phyloP scores from a whole-genome alignment of 1,139 yeast species.

The Candida sp. region DNA sequence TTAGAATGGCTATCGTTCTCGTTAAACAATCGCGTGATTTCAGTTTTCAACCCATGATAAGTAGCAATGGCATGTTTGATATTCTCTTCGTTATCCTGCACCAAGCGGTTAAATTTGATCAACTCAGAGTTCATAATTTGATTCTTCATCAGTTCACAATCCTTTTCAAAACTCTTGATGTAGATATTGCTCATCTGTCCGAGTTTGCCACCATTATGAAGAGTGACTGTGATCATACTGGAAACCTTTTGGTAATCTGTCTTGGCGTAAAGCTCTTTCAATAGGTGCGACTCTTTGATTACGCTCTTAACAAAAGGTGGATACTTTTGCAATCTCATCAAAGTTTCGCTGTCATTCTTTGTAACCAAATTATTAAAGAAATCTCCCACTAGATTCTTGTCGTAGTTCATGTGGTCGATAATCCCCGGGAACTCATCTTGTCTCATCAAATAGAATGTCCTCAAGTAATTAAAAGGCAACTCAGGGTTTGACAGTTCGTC shows the following conservation, averaged over 20 bases:
- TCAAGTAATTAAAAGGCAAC: constrained; percentile 38
- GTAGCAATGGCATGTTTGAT: constrained; percentile 50
- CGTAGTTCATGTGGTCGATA: constrained; percentile 19
- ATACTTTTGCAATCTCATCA: constrained; percentile 29
- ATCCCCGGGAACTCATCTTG: constrained; percentile 27
- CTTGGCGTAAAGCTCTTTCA: constrained; percentile 24
- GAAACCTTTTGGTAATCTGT: constrained; percentile 28
- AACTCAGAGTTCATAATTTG: constrained; percentile 54
- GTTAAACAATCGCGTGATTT: constrained; percentile 40
- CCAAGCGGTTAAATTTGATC: constrained; percentile 49
- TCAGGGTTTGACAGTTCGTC: constrained; percentile 23
- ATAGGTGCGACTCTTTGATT: constrained; percentile 24
- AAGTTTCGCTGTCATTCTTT: constrained; percentile 44
- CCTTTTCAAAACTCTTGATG: constrained; percentile 44
- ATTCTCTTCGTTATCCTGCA: constrained; percentile 70
- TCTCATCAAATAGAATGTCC: constrained; percentile 40
- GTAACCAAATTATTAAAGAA: constrained; percentile 34
- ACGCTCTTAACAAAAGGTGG: constrained; percentile 35
- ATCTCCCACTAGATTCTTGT: constrained; percentile 25
- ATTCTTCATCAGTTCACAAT: constrained; percentile 47
- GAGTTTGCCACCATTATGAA: constrained; percentile 43
- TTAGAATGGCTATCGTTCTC: constrained; percentile 22
- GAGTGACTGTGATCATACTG: constrained; percentile 38
- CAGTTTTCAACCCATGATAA: constrained; percentile 51
- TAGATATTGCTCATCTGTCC: constrained; percentile 43